phyloP scores from a whole-genome alignment of 306 rosid species.

The Cucurbita moschata region DNA sequence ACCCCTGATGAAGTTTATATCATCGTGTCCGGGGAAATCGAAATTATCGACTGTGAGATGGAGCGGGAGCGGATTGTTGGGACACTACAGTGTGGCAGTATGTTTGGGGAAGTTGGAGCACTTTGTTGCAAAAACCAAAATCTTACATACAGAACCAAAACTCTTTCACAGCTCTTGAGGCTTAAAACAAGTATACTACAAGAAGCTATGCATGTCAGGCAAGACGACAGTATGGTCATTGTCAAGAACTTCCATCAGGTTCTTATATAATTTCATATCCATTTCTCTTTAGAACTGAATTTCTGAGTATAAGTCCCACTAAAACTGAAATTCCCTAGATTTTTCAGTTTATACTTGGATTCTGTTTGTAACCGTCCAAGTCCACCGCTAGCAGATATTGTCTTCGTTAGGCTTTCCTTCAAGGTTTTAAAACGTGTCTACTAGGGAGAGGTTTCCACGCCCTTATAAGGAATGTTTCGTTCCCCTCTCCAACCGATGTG shows the following conservation, averaged over 20 bases:
- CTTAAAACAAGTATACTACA: constrained; percentile 44
- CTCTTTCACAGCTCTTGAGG: constrained; percentile 74
- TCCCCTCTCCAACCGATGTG: no score
- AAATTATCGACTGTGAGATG: constrained; percentile 35
- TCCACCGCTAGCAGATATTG: no score
- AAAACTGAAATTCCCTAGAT: background rate
- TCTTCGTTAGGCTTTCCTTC: no score
- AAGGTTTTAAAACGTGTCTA: no score
- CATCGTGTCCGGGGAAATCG: constrained; percentile 82
- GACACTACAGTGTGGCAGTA: constrained; percentile 42
- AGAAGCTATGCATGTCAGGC: constrained; percentile 45
- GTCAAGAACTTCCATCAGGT: constrained; percentile 70
- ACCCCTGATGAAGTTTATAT: constrained; percentile 69
- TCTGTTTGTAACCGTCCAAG: background rate
- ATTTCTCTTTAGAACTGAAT: background rate
- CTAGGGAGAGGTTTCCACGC: no score
- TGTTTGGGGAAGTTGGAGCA: constrained; percentile 77
- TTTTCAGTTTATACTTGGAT: background rate
- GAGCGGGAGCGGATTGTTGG: constrained; percentile 48
- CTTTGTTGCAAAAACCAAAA: constrained; percentile 55
- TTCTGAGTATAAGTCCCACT: background rate
- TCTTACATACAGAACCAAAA: constrained; percentile 61
- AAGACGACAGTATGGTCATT: constrained; percentile 38
- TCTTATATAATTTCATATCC: background rate
- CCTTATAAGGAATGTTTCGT: no score